A percentile compares a stretch with the other conserved stretches of the same genome.
Conservation (phyloP, 2,329 filamentous ascomycete genomes). For the Curvularia sp. region DNA sequence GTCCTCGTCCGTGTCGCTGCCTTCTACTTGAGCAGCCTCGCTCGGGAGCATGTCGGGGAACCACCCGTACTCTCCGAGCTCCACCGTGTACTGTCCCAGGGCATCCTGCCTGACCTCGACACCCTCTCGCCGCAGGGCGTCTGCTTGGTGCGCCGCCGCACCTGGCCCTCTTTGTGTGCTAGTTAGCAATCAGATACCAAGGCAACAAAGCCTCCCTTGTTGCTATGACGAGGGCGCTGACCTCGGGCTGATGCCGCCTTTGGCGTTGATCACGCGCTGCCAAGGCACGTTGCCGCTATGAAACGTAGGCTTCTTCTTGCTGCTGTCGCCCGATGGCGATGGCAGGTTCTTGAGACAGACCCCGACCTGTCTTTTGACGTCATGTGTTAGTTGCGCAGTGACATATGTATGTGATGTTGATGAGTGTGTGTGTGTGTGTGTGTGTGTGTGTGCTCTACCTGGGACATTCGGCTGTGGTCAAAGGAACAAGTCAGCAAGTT, state of each 20-base stretch:
- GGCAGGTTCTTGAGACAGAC: conserved; percentile 88
- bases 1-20: conserved; percentile 44
- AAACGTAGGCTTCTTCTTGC: conserved; percentile 60
- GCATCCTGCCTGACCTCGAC: conserved; percentile 56
- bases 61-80: conserved; percentile 58
- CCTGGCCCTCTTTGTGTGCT: conserved; percentile 51
- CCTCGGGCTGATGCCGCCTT: conserved; percentile 86
- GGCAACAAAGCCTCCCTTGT: conserved; percentile 18
- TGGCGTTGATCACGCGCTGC: conserved; percentile 91
- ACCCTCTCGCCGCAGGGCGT: conserved; percentile 56
- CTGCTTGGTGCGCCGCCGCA: conserved; percentile 57
- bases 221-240: conserved; percentile 51
- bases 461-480: conserved; percentile 55
- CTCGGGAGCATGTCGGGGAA: conserved; percentile 60
- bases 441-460: conserved; percentile 45
- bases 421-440: not conserved
- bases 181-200: conserved; percentile 31
- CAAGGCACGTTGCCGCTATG: conserved; percentile 85
- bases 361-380: conserved; percentile 74
- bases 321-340: conserved; percentile 52
- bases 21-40: conserved; percentile 51
- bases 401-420: too few relatives aligned
- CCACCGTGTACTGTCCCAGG: conserved; percentile 58
- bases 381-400: conserved; percentile 49
- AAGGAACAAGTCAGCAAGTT: conserved; percentile 32